These are phyloP conservation scores for Xylaria scruposa DNA, from an alignment of 495 filamentous ascomycete species.

Conservation along the genomic window DNA sequence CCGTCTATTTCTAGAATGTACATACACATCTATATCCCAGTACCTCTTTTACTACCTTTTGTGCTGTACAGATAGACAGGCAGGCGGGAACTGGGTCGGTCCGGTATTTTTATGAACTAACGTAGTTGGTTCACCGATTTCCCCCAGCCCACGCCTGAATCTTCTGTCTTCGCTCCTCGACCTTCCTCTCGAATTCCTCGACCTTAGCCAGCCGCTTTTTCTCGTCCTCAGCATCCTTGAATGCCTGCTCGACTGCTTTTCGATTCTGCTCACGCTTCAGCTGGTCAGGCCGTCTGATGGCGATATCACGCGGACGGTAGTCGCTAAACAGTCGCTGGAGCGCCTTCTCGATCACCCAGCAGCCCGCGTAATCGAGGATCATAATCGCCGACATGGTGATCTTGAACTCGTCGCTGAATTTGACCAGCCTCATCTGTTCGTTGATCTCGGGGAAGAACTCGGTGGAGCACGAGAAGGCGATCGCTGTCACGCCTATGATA, in stretches of 20 bases:
- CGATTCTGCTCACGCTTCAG: slow-evolving; percentile 74
- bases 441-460: slow-evolving; percentile 97
- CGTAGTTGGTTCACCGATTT: background rate
- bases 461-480: slow-evolving; percentile 95
- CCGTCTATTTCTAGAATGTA: slow-evolving; percentile 22
- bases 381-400: slow-evolving; percentile 81
- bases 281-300: slow-evolving; percentile 84
- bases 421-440: slow-evolving; percentile 87
- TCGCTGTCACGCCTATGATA: slow-evolving; percentile 81
- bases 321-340: slow-evolving; percentile 90
- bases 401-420: slow-evolving; percentile 93
- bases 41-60: background rate
- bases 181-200: slow-evolving; percentile 56
- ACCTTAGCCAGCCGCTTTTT: slow-evolving; percentile 56
- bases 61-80: background rate
- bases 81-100: background rate
- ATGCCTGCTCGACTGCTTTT: slow-evolving; percentile 65
- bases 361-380: slow-evolving; percentile 86
- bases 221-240: slow-evolving; percentile 61
- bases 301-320: slow-evolving; percentile 93
- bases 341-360: slow-evolving; percentile 86
- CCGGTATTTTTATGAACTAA: background rate
- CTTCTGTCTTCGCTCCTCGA: slow-evolving; percentile 47
- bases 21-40: slow-evolving; percentile 20
- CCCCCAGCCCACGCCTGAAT: slow-evolving; percentile 29